Evolutionary conservation across 1,139 yeast genomes (phyloP).

Genomic region (Candida neerlandica): DNA sequence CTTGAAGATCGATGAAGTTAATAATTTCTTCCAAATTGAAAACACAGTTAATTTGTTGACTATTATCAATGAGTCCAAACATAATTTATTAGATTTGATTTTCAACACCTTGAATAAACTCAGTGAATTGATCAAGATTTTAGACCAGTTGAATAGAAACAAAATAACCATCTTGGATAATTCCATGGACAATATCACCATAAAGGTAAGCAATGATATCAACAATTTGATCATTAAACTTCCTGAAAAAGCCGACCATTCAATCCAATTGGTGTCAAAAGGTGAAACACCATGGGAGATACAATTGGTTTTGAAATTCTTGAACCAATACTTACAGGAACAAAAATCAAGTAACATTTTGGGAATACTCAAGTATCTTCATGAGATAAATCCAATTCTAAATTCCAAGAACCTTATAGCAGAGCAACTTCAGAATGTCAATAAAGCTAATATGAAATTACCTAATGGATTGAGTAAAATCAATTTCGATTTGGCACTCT

Average conservation of each 20-base stretch:
- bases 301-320: constrained; percentile 15
- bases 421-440: constrained; percentile 3
- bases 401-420: constrained; percentile 20
- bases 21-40: constrained; percentile 31
- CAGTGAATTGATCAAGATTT: constrained; percentile 33
- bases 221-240: constrained; percentile 27
- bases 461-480: constrained; percentile 37
- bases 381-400: constrained; percentile 34
- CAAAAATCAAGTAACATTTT: constrained; percentile 21
- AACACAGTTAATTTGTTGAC: constrained; percentile 30
- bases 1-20: constrained; percentile 23
- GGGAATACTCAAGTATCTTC: constrained; percentile 36
- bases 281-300: constrained; percentile 8
- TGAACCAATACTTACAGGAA: constrained; percentile 16
- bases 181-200: constrained; percentile 31
- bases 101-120: constrained; percentile 36
- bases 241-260: constrained; percentile 23
- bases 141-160: constrained; percentile 36
- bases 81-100: constrained; percentile 25
- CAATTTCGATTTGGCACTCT: constrained; percentile 36
- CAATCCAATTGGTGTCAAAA: constrained; percentile 17
- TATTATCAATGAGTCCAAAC: constrained; percentile 21
- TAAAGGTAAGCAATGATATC: constrained; percentile 30
- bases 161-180: constrained; percentile 31
- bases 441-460: constrained; percentile 20